Percentiles rank a stretch among this genome's conserved stretches.
These are phyloP conservation scores for Balamuthia mandrillaris DNA, from an alignment of 208 protist species.

Conservation along the genomic window DNA sequence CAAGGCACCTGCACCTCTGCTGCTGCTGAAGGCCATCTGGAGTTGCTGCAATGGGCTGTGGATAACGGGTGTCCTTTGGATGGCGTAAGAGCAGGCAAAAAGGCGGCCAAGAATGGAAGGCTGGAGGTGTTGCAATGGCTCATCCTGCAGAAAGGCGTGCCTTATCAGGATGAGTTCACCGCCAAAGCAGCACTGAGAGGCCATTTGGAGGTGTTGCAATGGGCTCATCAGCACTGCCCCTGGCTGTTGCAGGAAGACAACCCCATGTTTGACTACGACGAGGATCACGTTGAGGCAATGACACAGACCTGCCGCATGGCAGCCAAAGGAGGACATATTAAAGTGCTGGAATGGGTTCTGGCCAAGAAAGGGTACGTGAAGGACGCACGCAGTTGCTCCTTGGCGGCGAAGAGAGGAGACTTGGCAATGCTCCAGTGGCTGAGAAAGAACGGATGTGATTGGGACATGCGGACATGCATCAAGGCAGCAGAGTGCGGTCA, in stretches of 20 bases:
- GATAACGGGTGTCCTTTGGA: background rate
- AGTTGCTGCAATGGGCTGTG: background rate
- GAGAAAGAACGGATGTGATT: background rate
- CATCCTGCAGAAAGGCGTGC: too few relatives aligned
- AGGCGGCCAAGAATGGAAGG: background rate
- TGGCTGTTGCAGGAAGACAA: background rate
- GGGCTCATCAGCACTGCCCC: too few relatives aligned
- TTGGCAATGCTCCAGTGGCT: background rate
- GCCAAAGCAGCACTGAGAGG: background rate
- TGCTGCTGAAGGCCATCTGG: background rate
- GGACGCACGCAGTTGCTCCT: background rate
- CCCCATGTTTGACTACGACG: background rate
- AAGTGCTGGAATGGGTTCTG: background rate
- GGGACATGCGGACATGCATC: background rate
- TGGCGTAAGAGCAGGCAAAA: background rate
- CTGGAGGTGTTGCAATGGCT: background rate
- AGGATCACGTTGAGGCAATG: too few relatives aligned
- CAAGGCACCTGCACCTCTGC: background rate
- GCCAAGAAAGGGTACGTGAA: background rate
- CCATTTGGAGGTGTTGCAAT: background rate
- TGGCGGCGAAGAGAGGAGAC: background rate
- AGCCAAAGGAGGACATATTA: background rate
- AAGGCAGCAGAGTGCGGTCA: background rate
- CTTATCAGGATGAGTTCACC: too few relatives aligned
- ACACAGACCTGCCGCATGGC: too few relatives aligned